Conservation (phyloP, 495 filamentous ascomycete genomes). For the Cetradonia linearis region DNA sequence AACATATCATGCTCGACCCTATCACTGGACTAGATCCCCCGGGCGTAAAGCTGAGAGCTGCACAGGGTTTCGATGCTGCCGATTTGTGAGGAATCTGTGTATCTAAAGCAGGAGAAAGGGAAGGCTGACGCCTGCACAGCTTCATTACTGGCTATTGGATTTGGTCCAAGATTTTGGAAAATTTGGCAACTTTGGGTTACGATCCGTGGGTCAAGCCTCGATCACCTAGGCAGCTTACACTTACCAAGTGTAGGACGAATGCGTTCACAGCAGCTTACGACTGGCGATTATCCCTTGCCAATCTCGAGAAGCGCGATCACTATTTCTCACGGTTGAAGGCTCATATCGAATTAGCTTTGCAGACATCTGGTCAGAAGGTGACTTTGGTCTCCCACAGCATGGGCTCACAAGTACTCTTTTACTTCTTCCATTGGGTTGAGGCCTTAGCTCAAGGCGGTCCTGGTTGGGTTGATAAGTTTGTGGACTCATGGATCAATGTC, state of each 20-base stretch:
- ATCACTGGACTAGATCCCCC: constrained; percentile 84
- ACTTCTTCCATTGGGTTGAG: constrained; percentile 98
- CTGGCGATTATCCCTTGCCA: constrained; percentile 88
- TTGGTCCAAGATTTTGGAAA: constrained; percentile 97
- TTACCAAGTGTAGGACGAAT: constrained; percentile 45
- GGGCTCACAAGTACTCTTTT: constrained; percentile 90
- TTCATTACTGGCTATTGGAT: constrained; percentile 84
- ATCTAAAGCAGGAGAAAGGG: background rate
- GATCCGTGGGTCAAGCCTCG: constrained; percentile 46
- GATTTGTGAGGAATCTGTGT: constrained; percentile 74
- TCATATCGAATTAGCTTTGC: constrained; percentile 74
- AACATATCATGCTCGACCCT: constrained; percentile 93
- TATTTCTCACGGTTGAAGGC: constrained; percentile 85
- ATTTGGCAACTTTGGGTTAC: constrained; percentile 89
- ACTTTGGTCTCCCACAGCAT: constrained; percentile 91
- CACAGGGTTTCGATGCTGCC: constrained; percentile 96
- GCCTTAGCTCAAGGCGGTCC: constrained; percentile 67
- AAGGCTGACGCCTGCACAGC: constrained; percentile 14
- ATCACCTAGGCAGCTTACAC: background rate
- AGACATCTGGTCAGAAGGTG: constrained; percentile 63
- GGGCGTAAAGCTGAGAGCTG: constrained; percentile 82
- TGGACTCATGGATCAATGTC: constrained; percentile 96
- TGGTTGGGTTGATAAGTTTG: constrained; percentile 79
- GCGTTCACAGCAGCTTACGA: constrained; percentile 94
- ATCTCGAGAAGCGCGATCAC: constrained; percentile 80